phyloP scores from a whole-genome alignment of 163 green algal genomes.

The Chlorella variabilis region DNA sequence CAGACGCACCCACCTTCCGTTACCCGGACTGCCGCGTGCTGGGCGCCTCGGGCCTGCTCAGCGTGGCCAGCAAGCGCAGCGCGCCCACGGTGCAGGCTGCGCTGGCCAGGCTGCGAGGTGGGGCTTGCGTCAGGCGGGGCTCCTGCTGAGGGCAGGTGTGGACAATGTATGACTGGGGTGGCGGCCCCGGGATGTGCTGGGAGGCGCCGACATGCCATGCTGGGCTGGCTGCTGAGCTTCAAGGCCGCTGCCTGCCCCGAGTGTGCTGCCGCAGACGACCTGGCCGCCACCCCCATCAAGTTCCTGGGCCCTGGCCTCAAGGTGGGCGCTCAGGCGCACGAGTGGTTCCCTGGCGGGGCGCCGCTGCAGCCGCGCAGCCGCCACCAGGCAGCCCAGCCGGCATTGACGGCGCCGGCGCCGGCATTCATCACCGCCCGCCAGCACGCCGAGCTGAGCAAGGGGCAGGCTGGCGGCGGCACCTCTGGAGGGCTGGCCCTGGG shows the following conservation, averaged over 20 bases:
- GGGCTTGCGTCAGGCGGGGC: background rate
- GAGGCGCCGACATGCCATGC: background rate
- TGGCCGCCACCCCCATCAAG: conserved; percentile 9
- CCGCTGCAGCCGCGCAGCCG: background rate
- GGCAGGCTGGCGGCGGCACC: background rate
- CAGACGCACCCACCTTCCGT: conserved; percentile 4
- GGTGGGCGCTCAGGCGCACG: background rate
- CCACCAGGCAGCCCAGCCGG: background rate
- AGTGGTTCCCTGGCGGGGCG: conserved; percentile 26
- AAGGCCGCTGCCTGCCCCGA: too few species aligned
- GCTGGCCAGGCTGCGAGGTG: conserved; percentile 27
- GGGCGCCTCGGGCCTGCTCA: conserved; percentile 5
- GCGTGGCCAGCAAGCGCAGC: background rate
- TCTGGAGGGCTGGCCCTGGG: background rate
- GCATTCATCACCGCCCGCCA: conserved; percentile 14
- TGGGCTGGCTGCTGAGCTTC: background rate
- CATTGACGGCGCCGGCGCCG: background rate
- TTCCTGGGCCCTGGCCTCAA: background rate
- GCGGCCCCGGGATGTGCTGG: background rate
- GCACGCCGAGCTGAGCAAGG: background rate
- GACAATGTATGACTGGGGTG: too few species aligned
- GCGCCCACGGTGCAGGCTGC: conserved; percentile 7
- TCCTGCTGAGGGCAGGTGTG: background rate
- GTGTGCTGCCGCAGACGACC: conserved; percentile 20
- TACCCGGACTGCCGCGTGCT: conserved; percentile 13